Evolutionary conservation across 352 stramenopile genomes (phyloP).

Genomic region (Phytophthora capsici): DNA sequence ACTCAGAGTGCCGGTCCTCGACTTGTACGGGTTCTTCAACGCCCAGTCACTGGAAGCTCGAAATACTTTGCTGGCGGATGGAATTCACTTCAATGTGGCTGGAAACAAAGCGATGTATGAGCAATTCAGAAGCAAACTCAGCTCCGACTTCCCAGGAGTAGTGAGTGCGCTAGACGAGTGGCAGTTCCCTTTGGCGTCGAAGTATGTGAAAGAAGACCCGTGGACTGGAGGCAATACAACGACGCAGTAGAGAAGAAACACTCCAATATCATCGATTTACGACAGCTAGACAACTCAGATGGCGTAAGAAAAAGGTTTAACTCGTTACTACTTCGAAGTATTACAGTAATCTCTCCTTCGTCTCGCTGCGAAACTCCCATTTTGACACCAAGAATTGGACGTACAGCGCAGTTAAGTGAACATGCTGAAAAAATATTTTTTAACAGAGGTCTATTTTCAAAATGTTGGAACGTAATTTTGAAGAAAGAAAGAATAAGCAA

Average conservation of each 20-base stretch:
- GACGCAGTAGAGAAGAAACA: not conserved
- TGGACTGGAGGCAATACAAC: slow-evolving; percentile 6
- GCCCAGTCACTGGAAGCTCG: slow-evolving; percentile 23
- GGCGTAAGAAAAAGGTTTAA: not conserved
- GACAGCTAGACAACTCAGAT: not conserved
- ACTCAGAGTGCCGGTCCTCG: slow-evolving; percentile 33
- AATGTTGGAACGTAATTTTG: too few species aligned
- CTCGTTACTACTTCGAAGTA: too few species aligned
- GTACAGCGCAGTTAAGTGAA: too few species aligned
- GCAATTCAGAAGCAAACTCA: slow-evolving; percentile 16
- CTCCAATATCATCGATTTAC: not conserved
- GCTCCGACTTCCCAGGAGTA: slow-evolving; percentile 13
- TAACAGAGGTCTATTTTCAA: too few species aligned
- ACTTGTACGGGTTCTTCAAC: slow-evolving; percentile 54
- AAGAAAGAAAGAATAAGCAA: too few species aligned
- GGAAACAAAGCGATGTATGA: slow-evolving; percentile 47
- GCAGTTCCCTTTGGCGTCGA: slow-evolving; percentile 35
- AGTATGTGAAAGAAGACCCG: slow-evolving; percentile 39
- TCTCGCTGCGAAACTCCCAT: too few species aligned
- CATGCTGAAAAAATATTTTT: too few species aligned
- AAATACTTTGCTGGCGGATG: slow-evolving; percentile 46
- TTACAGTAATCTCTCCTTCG: too few species aligned
- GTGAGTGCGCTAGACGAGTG: slow-evolving; percentile 10
- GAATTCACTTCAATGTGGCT: slow-evolving; percentile 48
- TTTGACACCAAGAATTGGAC: too few species aligned